Evolutionary conservation across 345 rosid genomes (phyloP).

Genomic region (Ricinus communis): DNA sequence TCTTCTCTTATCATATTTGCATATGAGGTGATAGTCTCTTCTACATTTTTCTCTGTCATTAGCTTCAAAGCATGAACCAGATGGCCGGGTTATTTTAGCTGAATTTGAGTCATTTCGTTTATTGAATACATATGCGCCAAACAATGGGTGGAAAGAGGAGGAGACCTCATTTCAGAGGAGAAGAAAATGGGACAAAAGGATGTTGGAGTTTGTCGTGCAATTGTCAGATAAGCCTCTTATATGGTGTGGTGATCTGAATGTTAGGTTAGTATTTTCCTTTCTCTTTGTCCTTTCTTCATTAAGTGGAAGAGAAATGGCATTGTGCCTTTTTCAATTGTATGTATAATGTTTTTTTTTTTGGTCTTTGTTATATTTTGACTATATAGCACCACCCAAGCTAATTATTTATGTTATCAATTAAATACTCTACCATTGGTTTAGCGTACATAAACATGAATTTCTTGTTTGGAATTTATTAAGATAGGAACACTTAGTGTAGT

Average conservation of each 20-base stretch:
- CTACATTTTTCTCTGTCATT: slow-evolving; percentile 21
- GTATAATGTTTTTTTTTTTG: background rate
- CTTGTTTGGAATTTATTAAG: background rate
- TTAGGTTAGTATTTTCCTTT: slow-evolving; percentile 47
- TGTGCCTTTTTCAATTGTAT: background rate
- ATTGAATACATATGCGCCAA: slow-evolving; percentile 87
- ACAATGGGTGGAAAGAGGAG: slow-evolving; percentile 98
- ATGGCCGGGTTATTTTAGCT: slow-evolving; percentile 91
- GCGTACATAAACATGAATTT: background rate
- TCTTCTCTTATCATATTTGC: background rate
- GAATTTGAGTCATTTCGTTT: slow-evolving; percentile 74
- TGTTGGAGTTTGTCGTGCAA: slow-evolving; percentile 65
- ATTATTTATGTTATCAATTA: background rate
- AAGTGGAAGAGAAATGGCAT: background rate
- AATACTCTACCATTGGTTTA: background rate
- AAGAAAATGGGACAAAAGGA: slow-evolving; percentile 95
- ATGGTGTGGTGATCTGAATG: slow-evolving; percentile 98
- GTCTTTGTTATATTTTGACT: background rate
- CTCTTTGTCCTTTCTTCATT: slow-evolving; percentile 2
- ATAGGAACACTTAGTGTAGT: background rate
- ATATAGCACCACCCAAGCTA: background rate
- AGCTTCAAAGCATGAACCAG: slow-evolving; percentile 89
- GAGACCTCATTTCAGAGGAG: slow-evolving; percentile 86
- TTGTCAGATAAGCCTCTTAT: slow-evolving; percentile 80
- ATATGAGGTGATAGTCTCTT: slow-evolving; percentile 1